Conservation (phyloP, 2,329 filamentous ascomycete genomes). For the Dichotomopilus funicola region DNA sequence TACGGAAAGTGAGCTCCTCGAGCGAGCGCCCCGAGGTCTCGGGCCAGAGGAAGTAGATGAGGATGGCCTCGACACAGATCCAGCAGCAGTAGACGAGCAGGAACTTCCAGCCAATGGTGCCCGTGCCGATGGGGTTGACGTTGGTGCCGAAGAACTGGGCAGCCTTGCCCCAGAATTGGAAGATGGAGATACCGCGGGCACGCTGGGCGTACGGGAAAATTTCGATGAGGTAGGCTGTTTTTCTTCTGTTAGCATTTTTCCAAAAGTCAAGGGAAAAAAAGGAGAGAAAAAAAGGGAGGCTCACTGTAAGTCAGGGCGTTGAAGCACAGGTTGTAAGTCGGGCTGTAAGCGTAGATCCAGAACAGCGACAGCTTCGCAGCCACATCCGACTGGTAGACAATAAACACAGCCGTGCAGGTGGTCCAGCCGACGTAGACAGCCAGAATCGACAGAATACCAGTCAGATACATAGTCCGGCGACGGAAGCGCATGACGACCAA, state of each 20-base stretch:
- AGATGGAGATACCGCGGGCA: constrained; percentile 29
- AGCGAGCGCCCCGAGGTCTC: constrained; percentile 25
- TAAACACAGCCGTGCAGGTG: constrained; percentile 34
- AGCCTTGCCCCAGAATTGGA: constrained; percentile 29
- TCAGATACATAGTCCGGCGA: constrained; percentile 45
- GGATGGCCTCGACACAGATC: constrained; percentile 25
- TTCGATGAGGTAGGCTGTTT: constrained; percentile 29
- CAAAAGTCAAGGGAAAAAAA: constrained; percentile 23
- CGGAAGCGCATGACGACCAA: constrained; percentile 39
- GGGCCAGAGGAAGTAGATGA: constrained; percentile 27
- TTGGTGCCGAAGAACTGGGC: constrained; percentile 28
- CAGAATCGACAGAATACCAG: constrained; percentile 45
- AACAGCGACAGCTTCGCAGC: constrained; percentile 40
- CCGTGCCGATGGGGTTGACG: constrained; percentile 29
- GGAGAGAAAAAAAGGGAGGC: constrained; percentile 23
- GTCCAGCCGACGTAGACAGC: constrained; percentile 43
- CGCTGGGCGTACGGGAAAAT: constrained; percentile 29
- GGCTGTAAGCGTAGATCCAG: constrained; percentile 55
- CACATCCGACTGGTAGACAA: constrained; percentile 29
- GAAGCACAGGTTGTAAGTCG: constrained; percentile 59
- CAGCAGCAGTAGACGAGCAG: constrained; percentile 30
- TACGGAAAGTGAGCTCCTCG: constrained; percentile 27
- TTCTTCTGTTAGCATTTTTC: constrained; percentile 24
- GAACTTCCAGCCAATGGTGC: constrained; percentile 28
- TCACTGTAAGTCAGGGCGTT: constrained; percentile 58